Evolutionary conservation across 345 rosid species (phyloP).

Genomic region (Eutrema japonicum): DNA sequence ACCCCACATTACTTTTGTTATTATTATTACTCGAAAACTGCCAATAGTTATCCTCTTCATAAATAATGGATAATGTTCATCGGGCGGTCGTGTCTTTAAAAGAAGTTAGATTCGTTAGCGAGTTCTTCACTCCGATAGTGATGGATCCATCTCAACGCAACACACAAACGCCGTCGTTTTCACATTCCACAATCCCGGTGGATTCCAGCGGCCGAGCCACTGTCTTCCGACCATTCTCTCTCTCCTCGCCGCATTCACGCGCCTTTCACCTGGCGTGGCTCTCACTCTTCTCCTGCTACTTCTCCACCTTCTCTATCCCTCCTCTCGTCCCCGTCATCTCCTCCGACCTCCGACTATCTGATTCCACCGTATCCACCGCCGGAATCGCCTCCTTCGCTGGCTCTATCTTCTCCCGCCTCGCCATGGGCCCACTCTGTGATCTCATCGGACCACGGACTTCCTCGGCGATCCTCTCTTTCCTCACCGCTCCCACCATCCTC

Average conservation of each 20-base stretch:
- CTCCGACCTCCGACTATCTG: slow-evolving; percentile 59
- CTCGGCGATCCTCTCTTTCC: slow-evolving; percentile 66
- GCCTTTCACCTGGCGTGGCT: slow-evolving; percentile 89
- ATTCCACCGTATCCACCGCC: slow-evolving; percentile 55
- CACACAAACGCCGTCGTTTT: slow-evolving; percentile 10
- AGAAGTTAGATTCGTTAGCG: not conserved
- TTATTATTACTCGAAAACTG: not conserved
- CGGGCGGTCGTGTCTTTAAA: not conserved
- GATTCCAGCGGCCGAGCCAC: slow-evolving; percentile 65
- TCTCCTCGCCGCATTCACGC: slow-evolving; percentile 68
- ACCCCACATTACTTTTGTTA: too few species aligned
- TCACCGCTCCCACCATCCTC: slow-evolving; percentile 66
- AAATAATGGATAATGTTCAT: not conserved
- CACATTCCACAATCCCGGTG: slow-evolving; percentile 44
- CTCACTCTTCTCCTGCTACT: slow-evolving; percentile 80
- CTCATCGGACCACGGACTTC: slow-evolving; percentile 72
- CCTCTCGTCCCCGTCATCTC: slow-evolving; percentile 78
- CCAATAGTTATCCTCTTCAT: slow-evolving; percentile 15
- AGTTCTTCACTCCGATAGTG: not conserved
- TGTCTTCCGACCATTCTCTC: slow-evolving; percentile 58
- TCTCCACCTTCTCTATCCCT: slow-evolving; percentile 92
- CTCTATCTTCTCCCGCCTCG: slow-evolving; percentile 82
- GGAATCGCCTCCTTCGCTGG: slow-evolving; percentile 79
- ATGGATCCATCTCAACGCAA: slow-evolving; percentile 18
- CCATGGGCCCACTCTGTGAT: slow-evolving; percentile 85